A percentile compares a stretch with the other conserved stretches of the same genome.
Evolutionary conservation across 345 rosid genomes (phyloP).

Genomic region (Bruguiera sexangula): DNA sequence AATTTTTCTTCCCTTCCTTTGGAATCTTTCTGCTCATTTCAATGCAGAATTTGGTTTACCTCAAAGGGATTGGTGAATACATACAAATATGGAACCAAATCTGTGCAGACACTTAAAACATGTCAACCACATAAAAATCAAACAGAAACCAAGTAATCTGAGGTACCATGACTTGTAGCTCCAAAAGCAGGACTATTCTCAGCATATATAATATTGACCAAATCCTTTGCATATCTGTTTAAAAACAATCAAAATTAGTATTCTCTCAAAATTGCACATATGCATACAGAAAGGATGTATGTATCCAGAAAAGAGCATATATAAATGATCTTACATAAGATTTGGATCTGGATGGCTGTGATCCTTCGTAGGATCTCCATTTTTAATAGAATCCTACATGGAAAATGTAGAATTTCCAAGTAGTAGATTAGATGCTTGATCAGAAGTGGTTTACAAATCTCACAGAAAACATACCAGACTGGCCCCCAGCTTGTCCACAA

Average conservation of each 20-base stretch:
- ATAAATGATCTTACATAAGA: conserved; percentile 58
- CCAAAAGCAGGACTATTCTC: conserved; percentile 88
- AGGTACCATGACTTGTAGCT: conserved; percentile 93
- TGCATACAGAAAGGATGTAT: neutral
- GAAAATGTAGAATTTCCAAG: conserved; percentile 25
- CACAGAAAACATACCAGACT: conserved; percentile 41
- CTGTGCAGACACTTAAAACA: neutral
- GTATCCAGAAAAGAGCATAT: neutral
- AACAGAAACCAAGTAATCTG: neutral
- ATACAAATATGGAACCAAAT: neutral
- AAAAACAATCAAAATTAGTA: conserved; percentile 20
- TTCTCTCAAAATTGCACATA: conserved; percentile 7
- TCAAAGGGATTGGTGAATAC: neutral
- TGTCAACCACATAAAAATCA: neutral
- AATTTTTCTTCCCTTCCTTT: neutral
- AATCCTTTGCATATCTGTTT: conserved; percentile 82
- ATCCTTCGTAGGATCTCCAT: conserved; percentile 89
- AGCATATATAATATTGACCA: conserved; percentile 75
- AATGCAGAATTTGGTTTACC: neutral
- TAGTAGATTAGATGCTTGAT: conserved; percentile 13
- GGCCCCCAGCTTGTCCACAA: conserved; percentile 83
- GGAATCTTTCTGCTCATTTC: neutral
- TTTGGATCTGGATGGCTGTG: conserved; percentile 99
- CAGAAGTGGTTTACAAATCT: conserved; percentile 17
- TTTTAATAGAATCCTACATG: conserved; percentile 71